These are phyloP conservation scores for Lactuca sativa DNA, from an alignment of 129 eudicot genomes.

Conservation along the genomic window DNA sequence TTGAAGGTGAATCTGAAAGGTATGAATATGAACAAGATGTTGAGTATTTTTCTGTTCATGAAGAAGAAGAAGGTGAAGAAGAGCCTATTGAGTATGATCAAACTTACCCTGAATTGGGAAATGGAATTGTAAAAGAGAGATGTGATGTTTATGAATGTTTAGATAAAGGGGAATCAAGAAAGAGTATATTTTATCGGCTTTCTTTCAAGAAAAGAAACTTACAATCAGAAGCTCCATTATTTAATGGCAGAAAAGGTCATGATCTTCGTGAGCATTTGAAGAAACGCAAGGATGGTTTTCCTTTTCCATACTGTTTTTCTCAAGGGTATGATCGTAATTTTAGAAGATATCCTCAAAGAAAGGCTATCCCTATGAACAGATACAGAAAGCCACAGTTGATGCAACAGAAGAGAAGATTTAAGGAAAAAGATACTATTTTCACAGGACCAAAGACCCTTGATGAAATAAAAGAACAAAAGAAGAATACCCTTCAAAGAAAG, in stretches of 20 bases:
- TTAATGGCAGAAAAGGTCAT: conserved; percentile 22
- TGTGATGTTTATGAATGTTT: conserved; percentile 24
- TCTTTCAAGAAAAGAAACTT: conserved; percentile 38
- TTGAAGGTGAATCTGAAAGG: not conserved
- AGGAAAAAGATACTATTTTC: conserved; percentile 29
- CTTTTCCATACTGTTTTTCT: not conserved
- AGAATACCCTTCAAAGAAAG: conserved; percentile 23
- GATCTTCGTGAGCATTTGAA: conserved; percentile 56
- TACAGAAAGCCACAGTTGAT: conserved; percentile 27
- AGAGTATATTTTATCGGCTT: conserved; percentile 28
- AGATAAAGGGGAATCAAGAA: conserved; percentile 31
- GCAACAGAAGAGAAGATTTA: conserved; percentile 22
- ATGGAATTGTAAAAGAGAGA: conserved; percentile 18
- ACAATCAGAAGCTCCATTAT: not conserved
- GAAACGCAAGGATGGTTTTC: conserved; percentile 31
- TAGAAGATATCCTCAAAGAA: conserved; percentile 32
- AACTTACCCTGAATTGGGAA: conserved; percentile 20
- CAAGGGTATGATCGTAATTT: conserved; percentile 23
- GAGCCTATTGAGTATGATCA: conserved; percentile 21
- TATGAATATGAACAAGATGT: not conserved
- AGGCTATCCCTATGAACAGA: conserved; percentile 22
- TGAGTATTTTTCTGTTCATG: not conserved
- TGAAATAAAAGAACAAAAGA: conserved; percentile 55
- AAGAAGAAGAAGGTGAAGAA: not conserved
- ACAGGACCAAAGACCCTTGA: conserved; percentile 55